phyloP scores from a whole-genome alignment of 345 rosid species.

The Arabis alpina region DNA sequence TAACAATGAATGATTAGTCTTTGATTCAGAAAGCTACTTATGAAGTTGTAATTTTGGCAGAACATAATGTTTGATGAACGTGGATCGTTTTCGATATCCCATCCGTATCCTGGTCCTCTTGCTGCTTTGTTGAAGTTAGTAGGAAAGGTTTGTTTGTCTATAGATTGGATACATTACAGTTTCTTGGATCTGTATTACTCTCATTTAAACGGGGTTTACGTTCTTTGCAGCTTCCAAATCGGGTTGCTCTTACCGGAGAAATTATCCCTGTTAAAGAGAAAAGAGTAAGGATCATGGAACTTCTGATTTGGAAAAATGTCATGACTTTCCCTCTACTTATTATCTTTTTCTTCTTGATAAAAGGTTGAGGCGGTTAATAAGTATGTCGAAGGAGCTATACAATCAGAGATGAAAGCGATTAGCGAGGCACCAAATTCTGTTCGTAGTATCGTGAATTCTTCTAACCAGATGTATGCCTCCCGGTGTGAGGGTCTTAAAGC shows the following conservation, averaged over 20 bases:
- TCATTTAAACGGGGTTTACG: conserved; percentile 5
- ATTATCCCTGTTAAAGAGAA: conserved; percentile 64
- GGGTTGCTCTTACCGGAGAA: conserved; percentile 83
- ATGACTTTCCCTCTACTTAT: neutral
- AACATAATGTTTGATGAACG: conserved; percentile 83
- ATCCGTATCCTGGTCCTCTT: conserved; percentile 74
- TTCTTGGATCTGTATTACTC: conserved; percentile 3
- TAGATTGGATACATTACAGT: conserved; percentile 8
- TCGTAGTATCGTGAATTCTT: conserved; percentile 67
- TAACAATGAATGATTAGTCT: conserved; percentile 1
- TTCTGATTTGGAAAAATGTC: neutral
- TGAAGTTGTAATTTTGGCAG: conserved; percentile 43
- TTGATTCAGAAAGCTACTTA: conserved; percentile 3
- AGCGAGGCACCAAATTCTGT: conserved; percentile 57
- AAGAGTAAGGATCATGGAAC: conserved; percentile 50
- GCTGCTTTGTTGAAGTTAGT: conserved; percentile 57
- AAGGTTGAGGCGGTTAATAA: conserved; percentile 43
- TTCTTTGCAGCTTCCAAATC: conserved; percentile 68
- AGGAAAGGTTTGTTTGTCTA: conserved; percentile 59
- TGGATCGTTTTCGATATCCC: conserved; percentile 70
- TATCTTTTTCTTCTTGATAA: conserved; percentile 16
- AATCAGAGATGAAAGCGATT: conserved; percentile 52
- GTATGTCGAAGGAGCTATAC: conserved; percentile 57
- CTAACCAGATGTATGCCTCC: conserved; percentile 57
- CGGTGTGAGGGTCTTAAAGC: conserved; percentile 65